Evolutionary conservation across 768 basidiomycete genomes (phyloP), one percentile per base, ranked within the genome.

Genomic region (Phaffia tasmanica): DNA sequence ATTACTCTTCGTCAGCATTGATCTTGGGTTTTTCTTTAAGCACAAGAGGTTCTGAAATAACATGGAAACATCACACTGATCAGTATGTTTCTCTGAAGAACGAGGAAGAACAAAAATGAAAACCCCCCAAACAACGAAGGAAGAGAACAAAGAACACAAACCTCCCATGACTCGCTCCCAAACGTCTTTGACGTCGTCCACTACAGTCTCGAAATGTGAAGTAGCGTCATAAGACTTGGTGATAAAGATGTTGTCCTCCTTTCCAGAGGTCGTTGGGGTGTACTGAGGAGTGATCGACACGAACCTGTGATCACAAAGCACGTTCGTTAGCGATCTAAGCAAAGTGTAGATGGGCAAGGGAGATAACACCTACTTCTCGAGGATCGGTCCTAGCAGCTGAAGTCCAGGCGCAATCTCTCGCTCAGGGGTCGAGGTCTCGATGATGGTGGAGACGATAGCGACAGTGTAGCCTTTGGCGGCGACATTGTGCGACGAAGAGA

Each of bases 211-310:
- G 76, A 99, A 98, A 79, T 99, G 95, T 32, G 89, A 92, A 15
- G 95, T 97, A 9, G 95, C 94, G 75, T 99, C 95, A 78, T 98
- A 99, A 19, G 92, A 95, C 64, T 87, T 87, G 63, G 95, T 99
- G 79, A 99, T 85, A 81, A 88, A 99, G 75, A 99, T 89, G 75
- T 90, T 88, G 80, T 99, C 93, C 55, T 80, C 78, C 69, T 82
- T 74, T 65, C 95, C 95, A 51, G 83, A 77, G 56, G 87, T 81
- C 3, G 92, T 91, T 8, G 95, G 92, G 30, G 86, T 86, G 80
- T 92, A 97, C 57, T 95, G 76, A 25, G 92, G 85, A 19, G 85
- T 84, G 71, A 98, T 85, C 50, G 86, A 85, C 67, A 98, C 83
- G 77, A 98, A 99, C 76, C 93, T 97, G 71, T 18, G 29, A 60